Evolutionary conservation across 176 grass and related monocot genomes (phyloP).

Genomic region (Aegilops umbellulata): DNA sequence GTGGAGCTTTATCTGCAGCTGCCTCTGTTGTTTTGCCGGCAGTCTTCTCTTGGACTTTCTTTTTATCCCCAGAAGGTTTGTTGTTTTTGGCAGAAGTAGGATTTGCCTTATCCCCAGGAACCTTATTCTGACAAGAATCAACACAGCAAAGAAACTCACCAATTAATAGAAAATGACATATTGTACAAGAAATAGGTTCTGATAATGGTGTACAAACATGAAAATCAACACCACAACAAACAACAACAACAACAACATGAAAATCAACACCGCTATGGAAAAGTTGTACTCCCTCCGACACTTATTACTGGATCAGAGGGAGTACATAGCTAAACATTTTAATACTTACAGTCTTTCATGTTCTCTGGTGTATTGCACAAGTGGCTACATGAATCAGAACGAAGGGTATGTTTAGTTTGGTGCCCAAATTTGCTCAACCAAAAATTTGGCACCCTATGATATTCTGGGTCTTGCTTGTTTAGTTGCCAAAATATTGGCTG

Average conservation of each 20-base stretch:
- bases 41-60: conserved; percentile 55
- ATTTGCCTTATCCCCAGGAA: conserved; percentile 52
- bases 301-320: too few relatives aligned
- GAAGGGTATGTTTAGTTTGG: neutral
- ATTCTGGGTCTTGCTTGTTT: neutral
- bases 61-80: conserved; percentile 64
- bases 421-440: neutral
- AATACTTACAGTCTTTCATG: neutral
- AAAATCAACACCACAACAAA: conserved; percentile 4
- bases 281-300: neutral
- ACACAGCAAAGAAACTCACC: conserved; percentile 29
- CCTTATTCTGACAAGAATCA: conserved; percentile 39
- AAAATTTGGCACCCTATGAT: neutral
- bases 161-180: conserved; percentile 1
- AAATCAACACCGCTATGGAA: conserved; percentile 1
- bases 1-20: conserved; percentile 53
- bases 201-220: neutral
- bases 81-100: conserved; percentile 33
- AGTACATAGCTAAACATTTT: neutral
- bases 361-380: neutral
- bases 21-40: conserved; percentile 45
- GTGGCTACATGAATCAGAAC: neutral
- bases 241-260: neutral
- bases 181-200: neutral
- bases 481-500: neutral